Conservation (phyloP, 164 flowering plant genomes). For the Paratinospora sagittata region DNA sequence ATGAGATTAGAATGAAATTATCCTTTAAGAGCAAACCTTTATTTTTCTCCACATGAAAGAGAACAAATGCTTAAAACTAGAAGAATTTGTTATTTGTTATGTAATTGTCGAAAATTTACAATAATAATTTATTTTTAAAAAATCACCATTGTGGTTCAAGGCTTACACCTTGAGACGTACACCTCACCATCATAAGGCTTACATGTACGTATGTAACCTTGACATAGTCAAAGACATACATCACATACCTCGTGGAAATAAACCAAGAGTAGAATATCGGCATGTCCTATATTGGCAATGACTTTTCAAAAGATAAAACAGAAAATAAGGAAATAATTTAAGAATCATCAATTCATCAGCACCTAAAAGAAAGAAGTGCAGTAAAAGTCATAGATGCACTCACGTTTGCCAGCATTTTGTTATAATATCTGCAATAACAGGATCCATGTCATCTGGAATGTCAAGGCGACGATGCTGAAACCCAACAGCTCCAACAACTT, state of each 20-base stretch:
- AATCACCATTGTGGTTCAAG: too few relatives aligned
- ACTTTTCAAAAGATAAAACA: not conserved
- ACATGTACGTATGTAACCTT: too few relatives aligned
- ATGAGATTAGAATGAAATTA: too few relatives aligned
- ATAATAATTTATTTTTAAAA: too few relatives aligned
- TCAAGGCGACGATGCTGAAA: slow-evolving; percentile 97
- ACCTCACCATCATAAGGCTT: too few relatives aligned
- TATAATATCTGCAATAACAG: slow-evolving; percentile 72
- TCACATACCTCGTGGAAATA: not conserved
- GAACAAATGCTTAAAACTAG: too few relatives aligned
- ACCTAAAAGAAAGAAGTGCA: not conserved
- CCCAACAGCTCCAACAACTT: slow-evolving; percentile 99
- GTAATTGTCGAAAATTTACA: too few relatives aligned
- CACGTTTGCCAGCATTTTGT: slow-evolving; percentile 89
- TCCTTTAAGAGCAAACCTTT: too few relatives aligned
- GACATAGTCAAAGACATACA: not conserved
- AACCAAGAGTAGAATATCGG: not conserved
- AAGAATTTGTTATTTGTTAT: too few relatives aligned
- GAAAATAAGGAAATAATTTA: not conserved
- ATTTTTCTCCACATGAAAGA: too few relatives aligned
- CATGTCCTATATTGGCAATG: not conserved
- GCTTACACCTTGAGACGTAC: too few relatives aligned
- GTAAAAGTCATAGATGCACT: slow-evolving; percentile 27
- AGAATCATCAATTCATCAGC: not conserved
- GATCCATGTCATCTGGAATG: slow-evolving; percentile 78